Percentiles rank a stretch among this genome's conserved stretches.
Conservation (phyloP, 129 eudicot genomes). For the Arctium minus region DNA sequence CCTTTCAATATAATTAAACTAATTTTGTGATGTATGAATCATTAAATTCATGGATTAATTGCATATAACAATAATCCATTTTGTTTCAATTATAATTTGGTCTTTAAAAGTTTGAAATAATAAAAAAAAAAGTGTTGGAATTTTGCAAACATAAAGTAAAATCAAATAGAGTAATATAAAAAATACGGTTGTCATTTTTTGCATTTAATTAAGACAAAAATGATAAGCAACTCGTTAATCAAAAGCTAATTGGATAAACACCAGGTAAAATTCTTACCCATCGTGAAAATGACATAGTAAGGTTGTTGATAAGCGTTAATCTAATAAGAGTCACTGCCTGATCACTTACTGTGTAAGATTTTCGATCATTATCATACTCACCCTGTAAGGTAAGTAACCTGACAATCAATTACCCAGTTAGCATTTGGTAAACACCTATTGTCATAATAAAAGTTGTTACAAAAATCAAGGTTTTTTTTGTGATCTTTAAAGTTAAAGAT, state of each 20-base stretch:
- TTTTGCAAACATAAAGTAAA: background rate
- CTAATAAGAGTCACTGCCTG: no score
- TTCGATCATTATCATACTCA: no score
- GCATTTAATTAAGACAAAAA: no score
- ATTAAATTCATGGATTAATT: constrained; percentile 9
- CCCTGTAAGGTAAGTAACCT: background rate
- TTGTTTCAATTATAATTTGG: background rate
- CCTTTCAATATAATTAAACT: constrained; percentile 17
- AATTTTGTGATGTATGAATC: background rate
- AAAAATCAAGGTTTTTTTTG: background rate
- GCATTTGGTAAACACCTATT: background rate
- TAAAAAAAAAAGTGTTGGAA: background rate
- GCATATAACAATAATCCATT: background rate
- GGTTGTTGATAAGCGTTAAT: background rate
- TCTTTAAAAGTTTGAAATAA: background rate
- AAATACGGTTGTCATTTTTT: no score
- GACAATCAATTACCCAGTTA: no score
- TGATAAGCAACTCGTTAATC: no score
- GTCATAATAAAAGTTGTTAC: background rate
- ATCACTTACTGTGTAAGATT: no score
- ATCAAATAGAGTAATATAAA: no score
- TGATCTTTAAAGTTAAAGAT: no score
- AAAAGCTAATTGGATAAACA: no score
- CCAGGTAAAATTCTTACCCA: no score
- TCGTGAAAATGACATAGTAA: no score